A percentile compares a stretch with the other conserved stretches of the same genome.
Evolutionary conservation across 176 grass and related monocot genomes (phyloP).

Genomic region (Tillandsia fasciculata): DNA sequence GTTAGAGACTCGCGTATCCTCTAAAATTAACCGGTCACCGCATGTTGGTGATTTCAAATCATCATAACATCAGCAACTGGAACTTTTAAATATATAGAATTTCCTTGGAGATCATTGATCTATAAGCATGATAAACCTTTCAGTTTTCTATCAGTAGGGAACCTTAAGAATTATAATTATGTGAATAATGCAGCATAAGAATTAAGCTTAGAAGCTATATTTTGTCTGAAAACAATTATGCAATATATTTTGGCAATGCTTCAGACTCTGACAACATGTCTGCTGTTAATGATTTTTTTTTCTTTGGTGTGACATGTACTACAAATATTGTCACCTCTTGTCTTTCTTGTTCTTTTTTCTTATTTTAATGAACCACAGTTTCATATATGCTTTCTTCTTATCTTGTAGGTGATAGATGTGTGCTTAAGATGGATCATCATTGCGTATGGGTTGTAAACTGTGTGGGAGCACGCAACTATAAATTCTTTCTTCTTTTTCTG

Average conservation of each 20-base stretch:
- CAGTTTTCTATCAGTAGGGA: neutral
- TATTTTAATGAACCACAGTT: constrained; percentile 6
- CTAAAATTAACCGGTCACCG: neutral
- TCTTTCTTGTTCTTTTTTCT: neutral
- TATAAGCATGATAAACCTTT: neutral
- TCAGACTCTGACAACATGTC: neutral
- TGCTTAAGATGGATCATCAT: constrained; percentile 99
- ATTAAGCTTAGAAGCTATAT: neutral
- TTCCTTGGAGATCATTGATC: neutral
- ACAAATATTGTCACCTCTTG: neutral
- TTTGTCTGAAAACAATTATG: neutral
- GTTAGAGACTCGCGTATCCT: neutral
- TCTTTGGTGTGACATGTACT: neutral
- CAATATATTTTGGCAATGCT: neutral
- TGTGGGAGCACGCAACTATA: constrained; percentile 76
- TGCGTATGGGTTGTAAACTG: constrained; percentile 95
- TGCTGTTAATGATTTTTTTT: neutral
- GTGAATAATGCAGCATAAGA: neutral
- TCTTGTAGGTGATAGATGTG: constrained; percentile 75
- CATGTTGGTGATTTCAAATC: neutral
- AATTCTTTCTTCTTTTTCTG: constrained; percentile 95
- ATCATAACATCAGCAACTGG: neutral
- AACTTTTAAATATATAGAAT: neutral
- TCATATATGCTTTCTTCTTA: neutral
- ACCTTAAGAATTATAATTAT: too few species aligned